phyloP scores from a whole-genome alignment of 2,329 filamentous ascomycete genomes.

The Grosmannia penicillata region DNA sequence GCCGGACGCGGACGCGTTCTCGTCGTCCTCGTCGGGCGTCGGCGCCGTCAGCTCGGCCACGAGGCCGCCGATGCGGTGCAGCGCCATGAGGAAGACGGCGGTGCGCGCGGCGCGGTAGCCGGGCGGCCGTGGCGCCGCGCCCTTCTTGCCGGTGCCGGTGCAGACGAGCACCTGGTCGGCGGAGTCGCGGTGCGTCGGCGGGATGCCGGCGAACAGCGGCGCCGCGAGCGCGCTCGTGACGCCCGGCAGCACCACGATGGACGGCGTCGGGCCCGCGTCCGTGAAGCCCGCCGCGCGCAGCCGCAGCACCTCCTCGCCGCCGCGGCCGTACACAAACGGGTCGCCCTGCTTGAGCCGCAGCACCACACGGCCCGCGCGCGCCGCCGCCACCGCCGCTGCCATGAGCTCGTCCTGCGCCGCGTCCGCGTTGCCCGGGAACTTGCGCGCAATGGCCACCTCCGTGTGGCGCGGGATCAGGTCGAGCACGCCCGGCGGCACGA shows the following conservation, averaged over 20 bases:
- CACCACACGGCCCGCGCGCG: slow-evolving; percentile 55
- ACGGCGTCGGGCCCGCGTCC: slow-evolving; percentile 20
- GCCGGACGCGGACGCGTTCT: slow-evolving; percentile 12
- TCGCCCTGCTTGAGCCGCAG: slow-evolving; percentile 91
- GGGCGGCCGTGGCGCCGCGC: slow-evolving; percentile 66
- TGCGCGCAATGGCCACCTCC: slow-evolving; percentile 80
- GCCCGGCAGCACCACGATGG: slow-evolving; percentile 62
- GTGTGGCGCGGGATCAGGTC: slow-evolving; percentile 84
- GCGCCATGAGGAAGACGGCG: slow-evolving; percentile 86
- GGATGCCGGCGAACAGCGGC: slow-evolving; percentile 77
- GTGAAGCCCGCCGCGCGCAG: slow-evolving; percentile 60
- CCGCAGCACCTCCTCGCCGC: slow-evolving; percentile 81
- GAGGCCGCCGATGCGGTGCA: slow-evolving; percentile 68
- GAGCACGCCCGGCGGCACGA: slow-evolving; percentile 71
- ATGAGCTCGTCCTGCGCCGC: slow-evolving; percentile 83
- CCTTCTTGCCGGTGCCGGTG: slow-evolving; percentile 88
- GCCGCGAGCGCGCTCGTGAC: slow-evolving; percentile 81
- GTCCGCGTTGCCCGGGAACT: slow-evolving; percentile 96
- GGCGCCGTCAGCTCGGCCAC: slow-evolving; percentile 52
- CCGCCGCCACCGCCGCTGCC: slow-evolving; percentile 56
- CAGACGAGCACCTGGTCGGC: slow-evolving; percentile 92
- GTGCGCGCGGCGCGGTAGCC: slow-evolving; percentile 64
- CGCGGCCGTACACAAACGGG: slow-evolving; percentile 88
- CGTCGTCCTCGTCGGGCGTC: slow-evolving; percentile 16
- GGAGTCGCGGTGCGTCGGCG: slow-evolving; percentile 75